A percentile compares a stretch with the other conserved stretches of the same genome.
Conservation (phyloP, 345 rosid species). For the Noccaea caerulescens region DNA sequence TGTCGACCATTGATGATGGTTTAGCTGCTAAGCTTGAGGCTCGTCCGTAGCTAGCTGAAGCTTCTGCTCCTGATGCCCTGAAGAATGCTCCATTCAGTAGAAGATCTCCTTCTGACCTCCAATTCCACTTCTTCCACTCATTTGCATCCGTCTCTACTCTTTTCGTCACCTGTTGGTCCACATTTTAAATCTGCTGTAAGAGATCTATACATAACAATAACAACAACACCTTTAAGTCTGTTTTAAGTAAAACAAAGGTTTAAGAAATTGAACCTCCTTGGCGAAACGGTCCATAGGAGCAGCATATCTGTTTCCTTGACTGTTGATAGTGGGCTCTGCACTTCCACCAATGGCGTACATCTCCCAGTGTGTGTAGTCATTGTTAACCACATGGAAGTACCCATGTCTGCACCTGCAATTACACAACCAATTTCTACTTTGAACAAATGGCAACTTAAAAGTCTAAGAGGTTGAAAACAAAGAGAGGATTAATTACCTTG, state of each 20-base stretch:
- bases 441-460: not conserved
- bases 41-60: constrained; percentile 81
- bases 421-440: constrained; percentile 1
- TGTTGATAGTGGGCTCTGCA: constrained; percentile 89
- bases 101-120: constrained; percentile 93
- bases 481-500: constrained; percentile 54
- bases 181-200: constrained; percentile 16
- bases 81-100: constrained; percentile 89
- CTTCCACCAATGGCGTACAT: constrained; percentile 99
- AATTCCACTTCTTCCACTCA: constrained; percentile 80
- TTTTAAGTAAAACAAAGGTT: constrained; percentile 2
- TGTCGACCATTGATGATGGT: constrained; percentile 74
- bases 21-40: constrained; percentile 95
- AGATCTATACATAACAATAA: not conserved
- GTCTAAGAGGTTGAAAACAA: not conserved
- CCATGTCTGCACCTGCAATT: constrained; percentile 87
- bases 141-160: constrained; percentile 64
- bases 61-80: constrained; percentile 81
- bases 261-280: constrained; percentile 63
- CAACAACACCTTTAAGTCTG: not conserved
- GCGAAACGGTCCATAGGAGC: constrained; percentile 81
- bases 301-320: constrained; percentile 90
- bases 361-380: constrained; percentile 97
- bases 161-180: constrained; percentile 73
- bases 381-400: constrained; percentile 94